Percentiles rank a stretch among this genome's conserved stretches.
phyloP scores from a whole-genome alignment of 2,329 filamentous ascomycete species.

The Didymella glomerata region DNA sequence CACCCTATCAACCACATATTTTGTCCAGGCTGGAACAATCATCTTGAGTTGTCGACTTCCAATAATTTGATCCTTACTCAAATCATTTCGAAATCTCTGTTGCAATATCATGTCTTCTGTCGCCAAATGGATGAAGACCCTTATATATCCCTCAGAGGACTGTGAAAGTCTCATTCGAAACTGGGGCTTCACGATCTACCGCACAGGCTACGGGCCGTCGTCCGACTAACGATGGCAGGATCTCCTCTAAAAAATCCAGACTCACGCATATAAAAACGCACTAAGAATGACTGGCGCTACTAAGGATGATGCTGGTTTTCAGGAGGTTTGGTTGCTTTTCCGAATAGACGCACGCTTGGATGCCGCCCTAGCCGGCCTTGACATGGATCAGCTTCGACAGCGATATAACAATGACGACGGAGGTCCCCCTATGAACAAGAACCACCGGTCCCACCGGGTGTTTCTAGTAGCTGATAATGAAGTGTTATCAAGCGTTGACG shows the following conservation, averaged over 20 bases:
- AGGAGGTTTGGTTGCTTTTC: slow-evolving; percentile 24
- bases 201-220: slow-evolving; percentile 21
- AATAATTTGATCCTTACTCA: no score
- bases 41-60: no score
- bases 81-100: no score
- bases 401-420: slow-evolving; percentile 23
- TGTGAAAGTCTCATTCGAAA: background rate
- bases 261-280: slow-evolving; percentile 6
- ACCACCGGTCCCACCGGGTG: background rate
- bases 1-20: no score
- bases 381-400: slow-evolving; percentile 24
- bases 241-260: slow-evolving; percentile 24
- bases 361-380: slow-evolving; percentile 17
- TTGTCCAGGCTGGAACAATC: no score
- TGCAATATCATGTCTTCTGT: no score
- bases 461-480: slow-evolving; percentile 1
- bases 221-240: slow-evolving; percentile 27
- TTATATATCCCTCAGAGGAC: no score
- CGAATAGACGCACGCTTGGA: slow-evolving; percentile 27
- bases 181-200: slow-evolving; percentile 32
- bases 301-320: slow-evolving; percentile 5
- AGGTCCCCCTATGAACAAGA: background rate
- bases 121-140: no score
- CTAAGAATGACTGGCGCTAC: background rate
- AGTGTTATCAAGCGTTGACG: background rate